Base-by-base conservation (phyloP, 2,329 filamentous ascomycete genomes). In the Penicillium expansum region DNA sequence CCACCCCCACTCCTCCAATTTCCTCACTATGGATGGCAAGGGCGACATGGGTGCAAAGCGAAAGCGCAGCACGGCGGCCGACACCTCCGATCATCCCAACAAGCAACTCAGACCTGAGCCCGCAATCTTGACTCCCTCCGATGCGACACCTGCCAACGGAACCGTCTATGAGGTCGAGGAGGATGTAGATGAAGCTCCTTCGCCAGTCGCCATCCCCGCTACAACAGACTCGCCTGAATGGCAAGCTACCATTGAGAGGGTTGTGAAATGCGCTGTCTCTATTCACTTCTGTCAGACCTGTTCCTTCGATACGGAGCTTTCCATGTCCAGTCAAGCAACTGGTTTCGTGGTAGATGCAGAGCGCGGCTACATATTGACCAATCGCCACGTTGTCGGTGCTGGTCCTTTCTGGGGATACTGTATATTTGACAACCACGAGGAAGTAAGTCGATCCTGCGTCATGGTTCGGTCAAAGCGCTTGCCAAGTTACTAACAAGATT, bases 231-330 rank as follows among this genome's bases (percentile, higher is more conserved):
- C 88, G 3, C 86, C 86, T 24, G 92, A 96, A 77, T 99, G 94
- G 94, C 93, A 97, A 76, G 89, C 87, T 49, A 97, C 92, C 0
- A 96, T 97, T 59, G 92, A 97, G 75, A 88, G 86, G 60, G 94
- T 99, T 3, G 92, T 99, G 52, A 87, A 89, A 72, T 96, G 92
- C 66, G 94, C 97, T 18, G 94, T 99, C 48, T 96, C 93, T n/a
- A 97, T 99, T 69, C 90, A 96, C 65, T 99, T 99, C 79, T 97
- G 93, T 74, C 92, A 97, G 81, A 97, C 94, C 0, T 96, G 91
- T 74, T 92, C 93, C 24, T 99, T 99, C 74, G 94, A 99, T 74
- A 97, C 94, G n/a, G 94, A 99, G 67, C 81, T 91, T 29, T 94
- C 94, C 7, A 83, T 96, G 74, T 91, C 91, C 18, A 97, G 92